Evolutionary conservation across 352 stramenopile species (phyloP), one percentile per base, ranked within the genome.

Genomic region (Globisporangium heterothallicum): DNA sequence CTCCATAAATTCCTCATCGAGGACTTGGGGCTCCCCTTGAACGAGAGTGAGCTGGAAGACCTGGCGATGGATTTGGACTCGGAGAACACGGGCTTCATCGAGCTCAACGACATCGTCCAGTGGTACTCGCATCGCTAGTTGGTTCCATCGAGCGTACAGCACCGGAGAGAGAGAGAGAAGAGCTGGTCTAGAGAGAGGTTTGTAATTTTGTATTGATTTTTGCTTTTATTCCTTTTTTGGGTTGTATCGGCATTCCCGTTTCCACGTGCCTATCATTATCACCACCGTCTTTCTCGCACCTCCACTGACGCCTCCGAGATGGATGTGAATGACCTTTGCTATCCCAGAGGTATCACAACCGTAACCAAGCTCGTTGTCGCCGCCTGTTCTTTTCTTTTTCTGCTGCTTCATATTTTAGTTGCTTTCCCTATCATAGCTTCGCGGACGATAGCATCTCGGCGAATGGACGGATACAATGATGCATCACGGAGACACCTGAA

Each of bases 71-170:
- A 91, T 36, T 59, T 93, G 22, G 79, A 93, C 43, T 47, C 65
- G 2, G 76, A 91, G 61, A 85, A 73, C 59, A 85, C 72, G 36
- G 82, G 82, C n/a, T 91, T 90, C 46, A 69, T 93, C 27, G 82
- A 93, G 61, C 71, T 91, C 51, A 64, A 69, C 53, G 79, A 93
- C 56, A 84, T 92, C 47, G 82, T 88, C 56, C 79, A 91, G 61
- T 91, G 82, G 82, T 89, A 84, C 61, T 69, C 75, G 34, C 80
- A 84, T 40, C 75, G 74, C 34, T 85, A 64, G 57, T n/a, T 6
- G n/a, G n/a, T n/a, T n/a, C 6, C 19, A 13, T 10, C 14, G 22
- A n/a, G 32, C 14, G 3, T n/a, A 26, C 18, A 3, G 40, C 2
- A 45, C 3, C 22, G 13, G 6, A 40, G 36, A 24, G 36, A 48